These are phyloP conservation scores for Backusella liffmaniae DNA, from an alignment of 192 early-diverging fungal species.

Conservation along the genomic window DNA sequence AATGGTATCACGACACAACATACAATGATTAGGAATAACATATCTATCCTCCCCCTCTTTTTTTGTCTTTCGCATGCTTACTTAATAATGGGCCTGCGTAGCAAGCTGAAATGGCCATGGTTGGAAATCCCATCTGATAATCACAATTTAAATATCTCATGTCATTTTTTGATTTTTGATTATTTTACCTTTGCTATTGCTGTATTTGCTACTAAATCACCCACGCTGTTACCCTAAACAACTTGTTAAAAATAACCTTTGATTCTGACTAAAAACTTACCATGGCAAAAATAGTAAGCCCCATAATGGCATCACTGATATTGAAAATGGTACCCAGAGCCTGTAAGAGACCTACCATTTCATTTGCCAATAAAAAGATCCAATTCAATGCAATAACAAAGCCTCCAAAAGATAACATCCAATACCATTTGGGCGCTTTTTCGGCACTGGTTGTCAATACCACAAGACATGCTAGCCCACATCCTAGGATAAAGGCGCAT, in stretches of 20 bases:
- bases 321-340: constrained; percentile 75
- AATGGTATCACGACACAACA: not conserved
- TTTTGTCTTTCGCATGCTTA: constrained; percentile 25
- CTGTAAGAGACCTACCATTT: constrained; percentile 82
- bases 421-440: constrained; percentile 43
- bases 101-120: constrained; percentile 94
- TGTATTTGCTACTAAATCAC: constrained; percentile 89
- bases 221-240: constrained; percentile 69
- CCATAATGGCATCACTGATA: constrained; percentile 78
- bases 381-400: constrained; percentile 79
- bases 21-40: not conserved
- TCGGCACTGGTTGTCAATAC: constrained; percentile 28
- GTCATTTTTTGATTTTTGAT: not conserved
- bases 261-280: constrained; percentile 34
- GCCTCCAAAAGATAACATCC: constrained; percentile 57
- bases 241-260: not conserved
- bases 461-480: constrained; percentile 19
- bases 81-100: constrained; percentile 90
- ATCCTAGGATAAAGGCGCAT: constrained; percentile 31
- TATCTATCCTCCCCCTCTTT: not conserved
- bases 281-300: constrained; percentile 82
- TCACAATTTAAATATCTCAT: not conserved
- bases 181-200: constrained; percentile 62
- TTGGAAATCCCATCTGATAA: constrained; percentile 81
- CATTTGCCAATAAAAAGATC: constrained; percentile 85